Percentiles rank a stretch among this genome's conserved stretches.
These are phyloP conservation scores for Phytophthora fragariaefolia DNA, from an alignment of 352 stramenopile genomes.

Conservation along the genomic window DNA sequence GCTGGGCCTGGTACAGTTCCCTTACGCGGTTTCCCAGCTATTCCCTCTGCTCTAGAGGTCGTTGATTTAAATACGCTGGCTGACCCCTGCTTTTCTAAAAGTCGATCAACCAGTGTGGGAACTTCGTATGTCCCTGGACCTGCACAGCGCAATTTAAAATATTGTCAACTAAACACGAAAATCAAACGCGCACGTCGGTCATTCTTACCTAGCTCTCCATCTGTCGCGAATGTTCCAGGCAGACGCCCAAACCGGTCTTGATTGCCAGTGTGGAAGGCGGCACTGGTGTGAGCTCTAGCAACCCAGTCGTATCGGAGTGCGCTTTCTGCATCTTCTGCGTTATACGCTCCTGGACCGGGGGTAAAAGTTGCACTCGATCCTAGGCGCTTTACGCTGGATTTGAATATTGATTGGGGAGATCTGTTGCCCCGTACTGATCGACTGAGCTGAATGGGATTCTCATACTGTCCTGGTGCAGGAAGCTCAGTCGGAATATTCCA, in stretches of 20 bases:
- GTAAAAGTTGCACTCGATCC: constrained; percentile 41
- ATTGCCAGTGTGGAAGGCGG: constrained; percentile 61
- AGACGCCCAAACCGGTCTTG: constrained; percentile 64
- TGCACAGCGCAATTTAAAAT: constrained; percentile 27
- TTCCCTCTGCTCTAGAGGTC: constrained; percentile 41
- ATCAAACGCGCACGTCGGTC: neutral
- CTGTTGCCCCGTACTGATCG: constrained; percentile 21
- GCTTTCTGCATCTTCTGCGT: constrained; percentile 65
- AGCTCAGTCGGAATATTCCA: constrained; percentile 53
- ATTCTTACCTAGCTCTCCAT: constrained; percentile 58
- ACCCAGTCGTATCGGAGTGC: constrained; percentile 75
- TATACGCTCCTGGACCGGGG: constrained; percentile 71
- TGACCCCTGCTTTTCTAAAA: constrained; percentile 31
- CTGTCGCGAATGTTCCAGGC: constrained; percentile 42
- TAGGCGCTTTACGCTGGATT: constrained; percentile 67
- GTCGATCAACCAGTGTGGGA: constrained; percentile 29
- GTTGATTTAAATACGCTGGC: constrained; percentile 49
- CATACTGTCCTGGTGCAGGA: constrained; percentile 74
- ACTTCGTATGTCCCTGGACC: constrained; percentile 66
- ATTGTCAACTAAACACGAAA: too few relatives aligned
- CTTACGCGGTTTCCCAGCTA: constrained; percentile 14
- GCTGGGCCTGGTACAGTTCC: constrained; percentile 55
- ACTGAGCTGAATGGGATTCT: constrained; percentile 65
- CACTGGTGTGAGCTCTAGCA: constrained; percentile 62
- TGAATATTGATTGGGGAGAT: constrained; percentile 64